Evolutionary conservation across 176 grass and related monocot genomes (phyloP).

Genomic region (Oryza glaberrima): DNA sequence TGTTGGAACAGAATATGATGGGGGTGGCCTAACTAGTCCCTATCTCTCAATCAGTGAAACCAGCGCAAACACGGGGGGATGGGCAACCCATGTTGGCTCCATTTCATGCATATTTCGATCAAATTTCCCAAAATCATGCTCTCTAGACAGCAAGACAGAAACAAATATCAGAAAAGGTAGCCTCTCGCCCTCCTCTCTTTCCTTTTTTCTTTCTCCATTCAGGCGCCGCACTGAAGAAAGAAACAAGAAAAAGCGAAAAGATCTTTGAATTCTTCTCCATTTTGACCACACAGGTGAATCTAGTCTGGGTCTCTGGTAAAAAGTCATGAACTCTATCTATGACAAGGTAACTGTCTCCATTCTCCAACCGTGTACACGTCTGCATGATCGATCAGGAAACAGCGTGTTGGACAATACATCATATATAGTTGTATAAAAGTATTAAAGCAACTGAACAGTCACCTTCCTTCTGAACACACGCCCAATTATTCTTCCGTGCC

Average conservation of each 20-base stretch:
- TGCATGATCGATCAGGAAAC: conserved; percentile 26
- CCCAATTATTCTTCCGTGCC: conserved; percentile 21
- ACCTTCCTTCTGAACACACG: background rate
- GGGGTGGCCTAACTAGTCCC: conserved; percentile 23
- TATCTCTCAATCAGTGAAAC: conserved; percentile 26
- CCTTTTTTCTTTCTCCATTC: background rate
- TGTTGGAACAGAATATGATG: conserved; percentile 43
- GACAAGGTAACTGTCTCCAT: background rate
- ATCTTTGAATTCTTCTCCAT: background rate
- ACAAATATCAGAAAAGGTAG: conserved; percentile 8
- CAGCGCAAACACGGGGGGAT: conserved; percentile 35
- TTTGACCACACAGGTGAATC: background rate
- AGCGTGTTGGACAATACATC: conserved; percentile 12
- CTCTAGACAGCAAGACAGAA: conserved; percentile 3
- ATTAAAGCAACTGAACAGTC: background rate
- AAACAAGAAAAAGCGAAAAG: background rate
- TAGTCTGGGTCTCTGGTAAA: background rate
- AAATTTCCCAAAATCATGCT: conserved; percentile 19
- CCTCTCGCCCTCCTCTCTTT: background rate
- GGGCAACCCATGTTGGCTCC: conserved; percentile 26
- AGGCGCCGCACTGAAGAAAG: background rate
- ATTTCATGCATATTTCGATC: conserved; percentile 28
- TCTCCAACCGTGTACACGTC: background rate
- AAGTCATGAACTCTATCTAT: background rate
- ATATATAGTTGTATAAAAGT: conserved; percentile 11